Evolutionary conservation across 2,329 filamentous ascomycete species (phyloP), one percentile per base, ranked within the genome.

Genomic region (Aspergillus aculeatinus): DNA sequence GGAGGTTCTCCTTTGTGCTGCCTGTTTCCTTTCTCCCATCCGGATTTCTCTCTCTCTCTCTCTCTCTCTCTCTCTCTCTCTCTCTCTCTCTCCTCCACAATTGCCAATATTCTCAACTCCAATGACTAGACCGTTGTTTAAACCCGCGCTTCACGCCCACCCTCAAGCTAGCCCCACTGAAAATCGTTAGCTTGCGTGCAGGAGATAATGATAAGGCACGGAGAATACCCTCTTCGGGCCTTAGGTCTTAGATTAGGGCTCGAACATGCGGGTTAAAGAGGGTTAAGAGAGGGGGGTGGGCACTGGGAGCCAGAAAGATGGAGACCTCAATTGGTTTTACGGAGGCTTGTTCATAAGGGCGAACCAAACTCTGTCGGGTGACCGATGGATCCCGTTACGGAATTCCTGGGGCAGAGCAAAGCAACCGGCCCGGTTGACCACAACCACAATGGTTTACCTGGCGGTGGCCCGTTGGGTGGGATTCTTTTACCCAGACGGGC

Each of bases 341-440:
- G 64, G 61, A 57, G 56, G 63, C 59, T 66, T 44, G 14, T 44
- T 67, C 60, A 64, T 66, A 50, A 48, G 39, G 55, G 42, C 52
- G 48, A 52, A 55, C 49, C 58, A 61, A 59, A 62, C 52, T 63
- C 54, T 61, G 49, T 59, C 56, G 50, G 16, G 27, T 54, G 47
- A 58, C 50, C 53, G 59, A 64, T 64, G 62, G 62, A 65, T 65
- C 61, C 60, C 60, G 25, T 65, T 66, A 67, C 63, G 63, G 64
- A 64, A 55, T 66, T 55, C 63, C 65, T 64, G 65, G 66, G 65
- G 64, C 64, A 66, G 49, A 29, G 27, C 27, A 42, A 48, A 44
- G 14, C 42, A 61, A 60, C 61, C 65, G 61, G 61, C 33, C 63
- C 64, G 64, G 60, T 58, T 59, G 25, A 42, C 27, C 23, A 58